Evolutionary conservation across 1,284 basidiomycete genomes (phyloP), one percentile per base, ranked within the genome.

Genomic region (Leccinum angustisporum): DNA sequence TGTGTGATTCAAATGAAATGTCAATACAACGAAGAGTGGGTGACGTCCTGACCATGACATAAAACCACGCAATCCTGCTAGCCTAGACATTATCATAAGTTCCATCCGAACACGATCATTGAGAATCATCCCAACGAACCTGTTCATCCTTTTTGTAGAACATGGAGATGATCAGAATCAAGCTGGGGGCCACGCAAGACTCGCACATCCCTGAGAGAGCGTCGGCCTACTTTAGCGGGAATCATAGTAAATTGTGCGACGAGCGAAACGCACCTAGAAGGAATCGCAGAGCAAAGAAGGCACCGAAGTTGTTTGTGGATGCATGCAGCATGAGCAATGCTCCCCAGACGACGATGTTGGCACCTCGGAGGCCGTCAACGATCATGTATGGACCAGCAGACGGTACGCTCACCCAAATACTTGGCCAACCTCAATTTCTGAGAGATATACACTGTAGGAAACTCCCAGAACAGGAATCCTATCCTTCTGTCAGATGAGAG

Each of bases 81-180:
- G 82, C 83, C 80, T 86, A 59, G 46, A 57, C 16, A n/a, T 8
- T 1, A 57, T 34, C 34, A 27, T 64, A 25, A 64, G 56, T 56
- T 34, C 25, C 46, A 5, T 30, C 31, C 25, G 3, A 25, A 27
- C 11, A 27, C n/a, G 18, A 36, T 4, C 2, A 5, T 30, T 4
- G 33, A 1, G 4, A 21, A 36, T 30, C 30, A 30, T 30, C 8
- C 54, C 11, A 27, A 33, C 72, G 38, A 54, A 79, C 83, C 76
- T 89, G 87, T 66, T 89, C 87, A 57, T 86, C 77, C 73, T 87
- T 88, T 75, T 84, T 86, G 72, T 88, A 88, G 70, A 87, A 88
- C 82, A 86, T 87, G 6, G 84, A 83, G 38, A 88, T 82, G 56
- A 87, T 81, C 53, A 88, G 73, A 69, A 90, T 84, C 34, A 89